Percentiles rank a stretch among this genome's conserved stretches.
phyloP scores from a whole-genome alignment of 768 basidiomycete genomes.

The Pulveroboletus frians region DNA sequence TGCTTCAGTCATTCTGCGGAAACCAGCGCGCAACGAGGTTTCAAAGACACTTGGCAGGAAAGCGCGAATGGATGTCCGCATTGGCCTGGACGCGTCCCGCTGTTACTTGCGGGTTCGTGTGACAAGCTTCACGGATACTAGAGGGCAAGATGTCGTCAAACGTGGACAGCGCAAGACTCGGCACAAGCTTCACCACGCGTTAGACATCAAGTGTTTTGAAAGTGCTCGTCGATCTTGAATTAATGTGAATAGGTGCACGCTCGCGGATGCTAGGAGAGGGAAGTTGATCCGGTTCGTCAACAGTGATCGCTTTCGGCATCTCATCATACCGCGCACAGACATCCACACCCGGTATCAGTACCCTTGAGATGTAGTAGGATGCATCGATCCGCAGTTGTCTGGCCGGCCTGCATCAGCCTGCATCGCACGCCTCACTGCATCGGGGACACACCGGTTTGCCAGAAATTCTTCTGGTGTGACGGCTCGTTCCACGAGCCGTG shows the following conservation, averaged over 20 bases:
- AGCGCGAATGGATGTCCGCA: too few relatives aligned
- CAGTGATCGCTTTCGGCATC: slow-evolving; percentile 63
- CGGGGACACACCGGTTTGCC: slow-evolving; percentile 47
- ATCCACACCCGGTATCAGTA: slow-evolving; percentile 88
- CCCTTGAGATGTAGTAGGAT: slow-evolving; percentile 79
- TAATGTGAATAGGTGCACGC: slow-evolving; percentile 25
- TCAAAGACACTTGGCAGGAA: neutral
- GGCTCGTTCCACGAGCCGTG: slow-evolving; percentile 70
- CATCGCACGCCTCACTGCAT: neutral
- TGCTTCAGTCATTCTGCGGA: slow-evolving; percentile 1
- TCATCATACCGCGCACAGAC: slow-evolving; percentile 81
- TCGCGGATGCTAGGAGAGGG: slow-evolving; percentile 35
- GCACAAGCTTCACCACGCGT: slow-evolving; percentile 50
- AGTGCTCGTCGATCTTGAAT: slow-evolving; percentile 69
- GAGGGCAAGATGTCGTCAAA: neutral
- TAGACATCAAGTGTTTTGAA: slow-evolving; percentile 63
- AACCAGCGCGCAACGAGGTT: slow-evolving; percentile 22
- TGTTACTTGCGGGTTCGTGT: slow-evolving; percentile 45
- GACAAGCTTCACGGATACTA: slow-evolving; percentile 68
- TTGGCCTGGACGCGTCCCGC: too few relatives aligned
- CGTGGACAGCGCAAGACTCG: neutral
- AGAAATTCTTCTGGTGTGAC: slow-evolving; percentile 68
- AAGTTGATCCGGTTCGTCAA: slow-evolving; percentile 33
- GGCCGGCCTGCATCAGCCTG: neutral
- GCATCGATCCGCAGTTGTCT: slow-evolving; percentile 79